Percentiles rank a stretch among this genome's conserved stretches.
Evolutionary conservation across 495 filamentous ascomycete species (phyloP).

Genomic region (Xylaria longipes): DNA sequence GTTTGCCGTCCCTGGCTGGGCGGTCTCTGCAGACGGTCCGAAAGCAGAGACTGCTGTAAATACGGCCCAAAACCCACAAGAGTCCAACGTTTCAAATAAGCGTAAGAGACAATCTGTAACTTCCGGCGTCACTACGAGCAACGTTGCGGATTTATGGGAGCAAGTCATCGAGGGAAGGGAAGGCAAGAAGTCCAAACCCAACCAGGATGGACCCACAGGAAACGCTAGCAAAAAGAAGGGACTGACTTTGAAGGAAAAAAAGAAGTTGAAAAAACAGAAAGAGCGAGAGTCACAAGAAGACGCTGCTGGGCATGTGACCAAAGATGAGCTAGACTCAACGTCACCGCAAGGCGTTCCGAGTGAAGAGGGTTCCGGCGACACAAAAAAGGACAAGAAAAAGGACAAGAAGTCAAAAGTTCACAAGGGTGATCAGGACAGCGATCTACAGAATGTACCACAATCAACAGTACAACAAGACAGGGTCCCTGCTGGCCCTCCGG

Average conservation of each 20-base stretch:
- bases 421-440: conserved; percentile 27
- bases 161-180: conserved; percentile 73
- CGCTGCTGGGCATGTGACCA: background rate
- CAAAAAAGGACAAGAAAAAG: conserved; percentile 40
- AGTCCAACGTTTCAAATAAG: conserved; percentile 54
- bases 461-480: conserved; percentile 10
- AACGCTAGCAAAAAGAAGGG: conserved; percentile 28
- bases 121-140: conserved; percentile 66
- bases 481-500: conserved; percentile 30
- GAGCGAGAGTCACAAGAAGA: conserved; percentile 29
- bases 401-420: conserved; percentile 36
- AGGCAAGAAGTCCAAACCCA: conserved; percentile 44
- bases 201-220: conserved; percentile 31
- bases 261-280: conserved; percentile 53
- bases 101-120: conserved; percentile 62
- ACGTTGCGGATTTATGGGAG: conserved; percentile 79
- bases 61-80: conserved; percentile 36
- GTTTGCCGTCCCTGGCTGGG: conserved; percentile 95
- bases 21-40: conserved; percentile 70
- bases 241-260: conserved; percentile 43
- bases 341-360: conserved; percentile 12
- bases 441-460: conserved; percentile 11
- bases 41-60: conserved; percentile 66
- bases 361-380: conserved; percentile 38
- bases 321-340: conserved; percentile 23